These are phyloP conservation scores for Chlamydomonas applanata DNA, from an alignment of 139 green algal genomes.

Conservation along the genomic window DNA sequence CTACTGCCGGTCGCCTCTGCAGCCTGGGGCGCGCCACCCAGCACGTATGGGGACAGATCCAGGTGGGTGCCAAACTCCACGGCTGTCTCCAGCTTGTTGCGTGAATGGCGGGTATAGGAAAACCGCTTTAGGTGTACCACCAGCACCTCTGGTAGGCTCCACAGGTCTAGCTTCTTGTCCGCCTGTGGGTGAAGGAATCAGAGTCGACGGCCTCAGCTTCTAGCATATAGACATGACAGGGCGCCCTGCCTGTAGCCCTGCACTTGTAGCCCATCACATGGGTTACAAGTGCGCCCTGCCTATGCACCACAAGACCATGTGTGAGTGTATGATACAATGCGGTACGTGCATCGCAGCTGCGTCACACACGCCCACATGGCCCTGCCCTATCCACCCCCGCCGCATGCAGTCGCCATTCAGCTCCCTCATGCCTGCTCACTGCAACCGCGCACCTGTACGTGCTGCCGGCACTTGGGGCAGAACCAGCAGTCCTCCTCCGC, in stretches of 20 bases:
- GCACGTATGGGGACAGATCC: slow-evolving; percentile 67
- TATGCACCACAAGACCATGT: too few species aligned
- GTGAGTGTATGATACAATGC: too few species aligned
- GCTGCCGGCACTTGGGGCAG: slow-evolving; percentile 84
- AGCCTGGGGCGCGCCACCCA: slow-evolving; percentile 13
- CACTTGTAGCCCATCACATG: too few species aligned
- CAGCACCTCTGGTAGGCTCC: slow-evolving; percentile 85
- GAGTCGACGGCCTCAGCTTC: background rate
- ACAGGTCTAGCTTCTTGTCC: slow-evolving; percentile 94
- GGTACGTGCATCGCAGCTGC: too few species aligned
- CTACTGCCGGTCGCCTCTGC: slow-evolving; percentile 2
- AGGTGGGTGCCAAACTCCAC: slow-evolving; percentile 64
- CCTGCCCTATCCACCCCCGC: too few species aligned
- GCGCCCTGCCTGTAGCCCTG: background rate
- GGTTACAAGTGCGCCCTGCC: too few species aligned
- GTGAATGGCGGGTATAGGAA: slow-evolving; percentile 65
- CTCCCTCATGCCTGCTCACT: too few species aligned
- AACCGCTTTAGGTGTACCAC: slow-evolving; percentile 98
- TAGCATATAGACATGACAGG: background rate
- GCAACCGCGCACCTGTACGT: slow-evolving; percentile 53
- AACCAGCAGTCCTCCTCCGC: slow-evolving; percentile 78
- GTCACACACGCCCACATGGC: too few species aligned
- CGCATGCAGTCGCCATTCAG: too few species aligned
- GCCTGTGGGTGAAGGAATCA: slow-evolving; percentile 17
- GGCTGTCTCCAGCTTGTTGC: slow-evolving; percentile 86